Evolutionary conservation across 129 eudicot genomes (phyloP).

Genomic region (Lactuca sativa): DNA sequence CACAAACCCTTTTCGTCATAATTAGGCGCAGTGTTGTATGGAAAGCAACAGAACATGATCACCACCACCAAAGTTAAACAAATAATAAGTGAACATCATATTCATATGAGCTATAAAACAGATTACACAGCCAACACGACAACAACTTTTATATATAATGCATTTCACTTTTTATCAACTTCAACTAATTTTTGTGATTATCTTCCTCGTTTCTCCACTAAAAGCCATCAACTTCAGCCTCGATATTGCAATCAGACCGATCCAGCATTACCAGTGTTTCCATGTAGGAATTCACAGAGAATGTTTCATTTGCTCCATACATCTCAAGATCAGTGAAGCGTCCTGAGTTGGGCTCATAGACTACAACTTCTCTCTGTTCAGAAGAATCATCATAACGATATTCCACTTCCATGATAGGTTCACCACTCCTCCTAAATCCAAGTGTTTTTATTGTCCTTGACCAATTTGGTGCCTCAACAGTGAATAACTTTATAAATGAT

Average conservation of each 20-base stretch:
- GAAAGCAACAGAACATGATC: no score
- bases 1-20: no score
- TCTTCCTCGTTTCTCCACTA: no score
- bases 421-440: neutral
- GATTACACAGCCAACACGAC: no score
- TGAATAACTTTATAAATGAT: neutral
- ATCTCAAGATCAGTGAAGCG: neutral
- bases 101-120: no score
- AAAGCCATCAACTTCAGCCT: neutral
- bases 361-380: neutral
- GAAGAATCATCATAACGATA: no score
- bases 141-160: no score
- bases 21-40: no score
- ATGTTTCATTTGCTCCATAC: neutral
- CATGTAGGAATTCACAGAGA: neutral
- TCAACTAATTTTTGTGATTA: no score
- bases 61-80: no score
- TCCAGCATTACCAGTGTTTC: neutral
- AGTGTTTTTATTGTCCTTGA: neutral
- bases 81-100: no score
- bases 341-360: neutral
- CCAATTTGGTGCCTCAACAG: neutral
- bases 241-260: neutral
- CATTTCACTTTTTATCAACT: no score
- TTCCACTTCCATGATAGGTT: neutral